Base-by-base conservation (phyloP, 2,329 filamentous ascomycete genomes). In the Fusarium ambrosium region DNA sequence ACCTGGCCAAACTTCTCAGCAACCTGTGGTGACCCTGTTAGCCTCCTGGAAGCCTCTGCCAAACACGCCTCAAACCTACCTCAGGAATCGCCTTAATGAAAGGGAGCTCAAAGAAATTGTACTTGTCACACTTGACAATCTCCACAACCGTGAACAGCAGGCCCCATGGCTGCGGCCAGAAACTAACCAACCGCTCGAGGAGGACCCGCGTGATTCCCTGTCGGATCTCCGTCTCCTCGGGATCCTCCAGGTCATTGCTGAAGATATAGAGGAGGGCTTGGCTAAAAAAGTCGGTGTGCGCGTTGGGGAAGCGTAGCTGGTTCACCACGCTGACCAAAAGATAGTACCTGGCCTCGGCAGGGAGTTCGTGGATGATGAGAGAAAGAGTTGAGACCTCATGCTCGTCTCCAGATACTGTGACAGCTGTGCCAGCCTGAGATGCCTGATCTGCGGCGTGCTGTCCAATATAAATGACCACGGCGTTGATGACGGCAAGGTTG, bases 101-200 rank as follows among this genome's bases (percentile, higher is more conserved):
- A 29, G 94, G 94, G 76, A 98, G 88, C 61, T 97, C 94, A 87
- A 97, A 98, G 87, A 99, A 97, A 80, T 92, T 92, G 83, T 96
- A 97, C 80, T 92, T 94, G 64, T 94, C 92, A 81, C 97, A 98
- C 87, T 97, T 97, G 76, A 97, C 88, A 67, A 99, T 89, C 85
- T 98, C 97, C 73, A 97, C 86, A 71, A 97, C 89, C 39, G 95
- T 96, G 72, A 95, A 92, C 81, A 98, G 92, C 51, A 99, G 86
- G 14, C 97, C 97, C 96, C 96, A 98, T 20, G 97, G 96, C 82
- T 98, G 96, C 62, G 96, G 96, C 85, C 95, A 95, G 82, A 94
- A 95, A 24, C 95, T 93, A 69, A 97, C 90, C 56, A 98, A 87
- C 59, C 97, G 91, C 87, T 99, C 97, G 41, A 98, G 87, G 55